Evolutionary conservation across 2,329 filamentous ascomycete species (phyloP), one percentile per base, ranked within the genome.

Genomic region (Stagonosporopsis rhizophila): DNA sequence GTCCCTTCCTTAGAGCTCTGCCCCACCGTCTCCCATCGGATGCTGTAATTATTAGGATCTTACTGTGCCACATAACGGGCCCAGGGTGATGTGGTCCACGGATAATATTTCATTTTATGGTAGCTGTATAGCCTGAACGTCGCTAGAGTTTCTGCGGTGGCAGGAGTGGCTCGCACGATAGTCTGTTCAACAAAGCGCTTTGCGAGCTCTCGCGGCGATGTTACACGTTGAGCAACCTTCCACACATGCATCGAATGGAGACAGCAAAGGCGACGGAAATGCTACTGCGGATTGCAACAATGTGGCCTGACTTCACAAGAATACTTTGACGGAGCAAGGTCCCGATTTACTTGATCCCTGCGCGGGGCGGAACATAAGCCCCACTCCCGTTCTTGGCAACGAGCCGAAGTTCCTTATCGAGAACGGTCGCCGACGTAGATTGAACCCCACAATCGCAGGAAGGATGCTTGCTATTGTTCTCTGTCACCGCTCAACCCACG

Each of bases 401-500:
- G 27, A 32, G 19, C 11, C 28, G 11, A 30, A 19, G 15, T 32
- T 49, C 7, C 44, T n/a, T 6, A 19, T 39, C 6, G 25, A 9
- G 39, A 30, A 38, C 23, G 44, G 44, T 30, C 35, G 37, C 30
- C 44, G 30, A 19, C 17, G 44, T 38, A 54, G 38, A 48, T 34
- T 17, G 2, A 4, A 9, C 38, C 14, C 44, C 52, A 49, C 32
- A 49, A 34, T n/a, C 37, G 52, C 44, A 39, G 52, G 45, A 55
- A 55, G 52, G 39, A 54, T 54, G 51, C 38, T 55, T 55, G 39
- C 34, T 44, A 48, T 49, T 55, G 52, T 55, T 55, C 44, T 39
- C 4, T 27, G 44, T 37, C 17, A 44, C 32, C 38, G 30, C 32
- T 34, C 23, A 34, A 12, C 7, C n/a, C 27, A 15, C n/a, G 28